A percentile compares a stretch with the other conserved stretches of the same genome.
Evolutionary conservation across 2,329 filamentous ascomycete species (phyloP).

Genomic region (Cercospora sp.): DNA sequence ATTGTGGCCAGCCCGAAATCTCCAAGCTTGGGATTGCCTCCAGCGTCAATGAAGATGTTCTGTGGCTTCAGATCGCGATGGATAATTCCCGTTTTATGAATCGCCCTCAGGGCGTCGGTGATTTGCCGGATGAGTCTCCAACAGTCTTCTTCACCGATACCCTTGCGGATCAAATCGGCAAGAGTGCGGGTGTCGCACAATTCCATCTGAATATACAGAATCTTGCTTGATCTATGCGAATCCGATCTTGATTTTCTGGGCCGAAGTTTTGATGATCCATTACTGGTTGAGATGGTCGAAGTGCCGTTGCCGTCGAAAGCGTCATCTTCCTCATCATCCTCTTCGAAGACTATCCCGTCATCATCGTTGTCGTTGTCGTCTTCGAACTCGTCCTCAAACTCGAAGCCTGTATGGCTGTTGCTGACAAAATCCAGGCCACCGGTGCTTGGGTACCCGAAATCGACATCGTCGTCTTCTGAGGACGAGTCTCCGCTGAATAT

Average conservation of each 20-base stretch:
- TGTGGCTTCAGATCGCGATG: constrained; percentile 96
- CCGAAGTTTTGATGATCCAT: constrained; percentile 2
- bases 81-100: constrained; percentile 87
- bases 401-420: constrained; percentile 73
- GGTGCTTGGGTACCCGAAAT: constrained; percentile 65
- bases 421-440: constrained; percentile 91
- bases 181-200: constrained; percentile 94
- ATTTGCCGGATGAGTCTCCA: constrained; percentile 93
- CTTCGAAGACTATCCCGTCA: constrained; percentile 18
- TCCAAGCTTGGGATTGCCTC: constrained; percentile 90
- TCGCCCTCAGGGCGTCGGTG: constrained; percentile 83
- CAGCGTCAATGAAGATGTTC: constrained; percentile 92
- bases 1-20: constrained; percentile 95
- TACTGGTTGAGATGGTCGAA: constrained; percentile 27
- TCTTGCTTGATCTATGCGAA: constrained; percentile 60
- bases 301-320: constrained; percentile 39
- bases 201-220: constrained; percentile 98
- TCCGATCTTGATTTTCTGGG: constrained; percentile 50
- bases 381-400: constrained; percentile 66
- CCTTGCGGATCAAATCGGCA: constrained; percentile 78
- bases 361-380: constrained; percentile 54
- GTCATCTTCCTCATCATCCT: constrained; percentile 45
- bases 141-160: constrained; percentile 72
- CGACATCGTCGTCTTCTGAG: constrained; percentile 54
- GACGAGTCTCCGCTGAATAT: not conserved